Evolutionary conservation across 2,329 filamentous ascomycete genomes (phyloP), one percentile per base, ranked within the genome.

Genomic region (Furcasterigmium sp.): DNA sequence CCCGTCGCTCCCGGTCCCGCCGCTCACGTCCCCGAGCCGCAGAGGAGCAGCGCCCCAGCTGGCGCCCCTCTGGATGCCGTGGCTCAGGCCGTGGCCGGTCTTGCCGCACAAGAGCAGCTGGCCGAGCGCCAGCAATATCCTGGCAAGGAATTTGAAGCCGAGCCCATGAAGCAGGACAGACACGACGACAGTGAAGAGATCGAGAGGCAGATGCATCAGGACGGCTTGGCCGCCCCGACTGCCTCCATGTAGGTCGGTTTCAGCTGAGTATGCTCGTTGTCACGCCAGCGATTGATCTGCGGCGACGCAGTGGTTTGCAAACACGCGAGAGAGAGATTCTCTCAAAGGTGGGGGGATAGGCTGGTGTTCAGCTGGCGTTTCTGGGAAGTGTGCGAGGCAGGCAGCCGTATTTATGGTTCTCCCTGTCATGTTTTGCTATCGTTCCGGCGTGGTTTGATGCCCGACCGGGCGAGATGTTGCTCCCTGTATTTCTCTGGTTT

Each of bases 161-260:
- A 68, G 3, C 49, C 56, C 20, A 51, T 51, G 8, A 63, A 67
- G 8, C 67, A 74, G n/a, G 68, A 73, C 7, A 61, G 63, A 28
- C 44, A 38, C 15, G 64, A 69, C 42, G 64, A 69, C 8, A 68
- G 70, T 3, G 76, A 79, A 15, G 76, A 80, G 41, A 72, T 79
- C 36, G 73, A 76, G 45, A 63, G 72, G 34, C 76, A 80, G 51
- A 56, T 80, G 45, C 70, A 73, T 50, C 53, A 63, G 2, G 67
- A 71, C 15, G 61, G 55, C 9, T 47, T 55, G 14, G 44, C 51
- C 53, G 49, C 61, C n/a, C 47, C 48, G 30, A 49, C 47, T 35
- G 48, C 48, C 49, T 43, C 61, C 49, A 62, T 64, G 59, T 63
- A 61, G 56, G 42, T 36, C 36, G 34, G 46, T 43, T 43, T 26